Evolutionary conservation across 306 rosid genomes (phyloP).

Genomic region (Glycine tomentella): DNA sequence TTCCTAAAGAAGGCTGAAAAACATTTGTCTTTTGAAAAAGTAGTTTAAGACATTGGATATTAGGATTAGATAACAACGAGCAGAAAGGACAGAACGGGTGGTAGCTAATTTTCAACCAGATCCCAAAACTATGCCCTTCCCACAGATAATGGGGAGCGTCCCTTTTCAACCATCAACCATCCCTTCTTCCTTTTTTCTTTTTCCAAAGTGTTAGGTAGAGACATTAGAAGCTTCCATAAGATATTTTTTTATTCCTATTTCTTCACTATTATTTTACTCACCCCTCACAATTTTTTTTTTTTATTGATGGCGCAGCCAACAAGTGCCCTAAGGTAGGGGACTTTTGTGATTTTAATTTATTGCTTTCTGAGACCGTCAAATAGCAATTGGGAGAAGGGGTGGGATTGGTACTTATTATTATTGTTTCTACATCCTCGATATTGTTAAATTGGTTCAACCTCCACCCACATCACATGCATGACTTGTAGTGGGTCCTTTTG

Average conservation of each 20-base stretch:
- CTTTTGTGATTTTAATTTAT: constrained; percentile 14
- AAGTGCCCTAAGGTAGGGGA: constrained; percentile 15
- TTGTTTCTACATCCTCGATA: neutral
- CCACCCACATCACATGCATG: constrained; percentile 57
- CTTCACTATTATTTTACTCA: constrained; percentile 6
- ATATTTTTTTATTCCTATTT: constrained; percentile 26
- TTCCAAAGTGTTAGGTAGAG: constrained; percentile 65
- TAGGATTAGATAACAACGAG: constrained; percentile 27
- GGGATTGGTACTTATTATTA: neutral
- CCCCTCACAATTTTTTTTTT: neutral
- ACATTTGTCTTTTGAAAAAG: constrained; percentile 37
- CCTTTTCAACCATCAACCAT: constrained; percentile 56
- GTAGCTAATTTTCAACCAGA: constrained; percentile 48
- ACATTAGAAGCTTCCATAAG: constrained; percentile 59
- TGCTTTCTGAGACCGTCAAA: constrained; percentile 24
- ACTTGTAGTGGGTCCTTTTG: constrained; percentile 45
- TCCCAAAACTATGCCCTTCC: constrained; percentile 51
- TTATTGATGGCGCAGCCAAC: constrained; percentile 1
- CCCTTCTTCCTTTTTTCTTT: constrained; percentile 32
- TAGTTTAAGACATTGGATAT: constrained; percentile 15
- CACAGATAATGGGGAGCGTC: constrained; percentile 51
- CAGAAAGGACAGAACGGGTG: constrained; percentile 52
- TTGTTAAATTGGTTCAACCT: constrained; percentile 44
- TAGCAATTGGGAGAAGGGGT: neutral
- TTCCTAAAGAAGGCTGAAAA: neutral